Base-by-base conservation (phyloP, 2,329 filamentous ascomycete genomes). In the Sporothrix humicola region DNA sequence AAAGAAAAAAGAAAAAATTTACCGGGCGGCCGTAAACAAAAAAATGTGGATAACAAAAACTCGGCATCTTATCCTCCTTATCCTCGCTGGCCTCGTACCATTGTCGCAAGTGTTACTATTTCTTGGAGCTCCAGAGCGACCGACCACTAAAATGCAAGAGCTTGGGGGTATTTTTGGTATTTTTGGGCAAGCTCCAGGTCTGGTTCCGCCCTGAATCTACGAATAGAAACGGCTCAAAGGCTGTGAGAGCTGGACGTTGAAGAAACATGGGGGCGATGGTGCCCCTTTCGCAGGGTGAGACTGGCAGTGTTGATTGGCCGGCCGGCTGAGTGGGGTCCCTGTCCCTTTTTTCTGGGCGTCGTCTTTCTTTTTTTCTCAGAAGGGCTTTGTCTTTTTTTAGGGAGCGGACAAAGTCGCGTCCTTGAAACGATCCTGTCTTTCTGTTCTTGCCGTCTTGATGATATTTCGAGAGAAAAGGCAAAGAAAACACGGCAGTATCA, bases 11-110 rank as follows among this genome's bases (percentile, higher is more conserved):
- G n/a, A 44, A 44, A 17, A 65, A 65, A 46, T 46, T 23, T 26
- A 42, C 42, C 61, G 42, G 15, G 61, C 61, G 42, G 26, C 42
- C 61, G 42, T 65, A 48, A 58, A 65, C 46, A 42, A 65, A 26
- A 20, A 65, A 65, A 48, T 65, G 71, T 66, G 61, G 63, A 72
- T 72, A 56, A 48, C 61, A 65, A 66, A 31, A 48, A 23, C 9
- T 26, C 13, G 5, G 42, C 26, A 26, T 66, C 61, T 65, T 48
- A 66, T 66, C 61, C 54, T 56, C 54, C n/a, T 66, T 26, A 23
- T 48, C 42, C 37, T 12, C n/a, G 7, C 31, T 37, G 31, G 31
- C 31, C n/a, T 44, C 37, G 59, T 48, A 48, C 42, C 42, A 48
- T 66, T 44, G 23, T 26, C 23, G 23, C 23, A 26, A 26, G 23